Conservation (phyloP, 441 rosid species). For the Croton laevigatus region DNA sequence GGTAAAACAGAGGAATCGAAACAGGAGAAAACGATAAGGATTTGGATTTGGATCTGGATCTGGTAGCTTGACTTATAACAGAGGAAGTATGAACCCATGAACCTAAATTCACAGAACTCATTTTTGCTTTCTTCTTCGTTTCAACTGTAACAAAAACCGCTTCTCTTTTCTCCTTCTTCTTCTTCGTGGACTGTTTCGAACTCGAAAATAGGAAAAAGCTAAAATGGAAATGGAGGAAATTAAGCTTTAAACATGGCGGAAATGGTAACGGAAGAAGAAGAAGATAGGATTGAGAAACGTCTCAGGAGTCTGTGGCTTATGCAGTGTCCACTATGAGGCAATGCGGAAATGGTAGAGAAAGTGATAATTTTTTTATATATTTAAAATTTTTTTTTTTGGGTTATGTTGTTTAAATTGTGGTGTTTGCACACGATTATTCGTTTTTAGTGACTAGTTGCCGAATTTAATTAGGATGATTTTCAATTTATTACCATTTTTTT, state of each 20-base stretch:
- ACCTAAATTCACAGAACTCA: constrained; percentile 52
- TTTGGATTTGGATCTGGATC: constrained; percentile 42
- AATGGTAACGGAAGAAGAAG: background rate
- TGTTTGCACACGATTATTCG: too few species aligned
- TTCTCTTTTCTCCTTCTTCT: too few species aligned
- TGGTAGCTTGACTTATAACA: constrained; percentile 28
- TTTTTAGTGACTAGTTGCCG: too few species aligned
- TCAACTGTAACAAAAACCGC: background rate
- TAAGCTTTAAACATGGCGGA: background rate
- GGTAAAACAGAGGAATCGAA: constrained; percentile 6
- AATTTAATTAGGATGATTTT: too few species aligned
- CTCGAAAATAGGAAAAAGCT: too few species aligned
- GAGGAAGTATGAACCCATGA: constrained; percentile 41
- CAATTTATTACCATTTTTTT: too few species aligned
- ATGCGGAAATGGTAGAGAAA: background rate
- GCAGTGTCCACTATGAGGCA: background rate
- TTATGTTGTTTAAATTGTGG: too few species aligned
- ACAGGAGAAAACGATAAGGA: constrained; percentile 17
- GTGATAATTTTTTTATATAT: background rate
- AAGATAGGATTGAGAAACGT: constrained; percentile 15
- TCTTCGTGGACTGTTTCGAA: too few species aligned
- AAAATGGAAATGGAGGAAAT: background rate
- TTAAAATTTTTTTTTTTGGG: too few species aligned
- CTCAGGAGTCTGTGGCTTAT: background rate
- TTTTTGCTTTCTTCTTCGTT: constrained; percentile 10